Base-by-base conservation (phyloP, 2,329 filamentous ascomycete genomes). In the Ilyonectria robusta region DNA sequence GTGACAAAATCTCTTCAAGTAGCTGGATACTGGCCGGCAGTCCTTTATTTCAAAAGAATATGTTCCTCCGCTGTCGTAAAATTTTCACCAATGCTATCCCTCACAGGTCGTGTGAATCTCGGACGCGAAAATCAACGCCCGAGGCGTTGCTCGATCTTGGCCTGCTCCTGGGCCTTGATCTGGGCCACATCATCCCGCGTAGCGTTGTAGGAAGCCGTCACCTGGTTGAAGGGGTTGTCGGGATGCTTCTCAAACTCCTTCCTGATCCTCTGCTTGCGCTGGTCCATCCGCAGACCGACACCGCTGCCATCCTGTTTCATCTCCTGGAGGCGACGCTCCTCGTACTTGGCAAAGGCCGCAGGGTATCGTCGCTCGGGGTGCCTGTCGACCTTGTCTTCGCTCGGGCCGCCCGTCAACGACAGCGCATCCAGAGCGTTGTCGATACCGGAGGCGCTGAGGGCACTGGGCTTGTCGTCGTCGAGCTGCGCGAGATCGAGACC, bases 161-260 rank as follows among this genome's bases (percentile, higher is more conserved):
- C 78, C 83, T 86, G 91, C 84, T 97, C 93, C 62, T 86, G 81
- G 47, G 89, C 84, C 78, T 85, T 88, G 65, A 95, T 82, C 55
- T 88, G 86, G 55, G 85, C 85, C 50, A 97, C 76, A 76, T 99
- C 95, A 4, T 94, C 93, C 81, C 89, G 92, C 23, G 87, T 88
- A 60, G 93, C 89, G 81, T 99, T 93, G 82, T 94, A 97, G 3
- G 85, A 81, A 2, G 90, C 93, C 58, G 85, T 89, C 17, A 92
- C 91, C 83, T 97, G 94, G 83, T 97, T 97, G 84, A 97, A 96
- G 15, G 96, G 96, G 81, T 99, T 99, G 75, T 98, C 95, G 1
- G 93, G 92, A 77, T 93, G 93, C 86, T 94, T 97, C 81, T 97
- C 93, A 80, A 98, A 99, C 84, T 98, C 96, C 86, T 97, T 97